phyloP scores from a whole-genome alignment of 306 rosid genomes.

The Geum urbanum region DNA sequence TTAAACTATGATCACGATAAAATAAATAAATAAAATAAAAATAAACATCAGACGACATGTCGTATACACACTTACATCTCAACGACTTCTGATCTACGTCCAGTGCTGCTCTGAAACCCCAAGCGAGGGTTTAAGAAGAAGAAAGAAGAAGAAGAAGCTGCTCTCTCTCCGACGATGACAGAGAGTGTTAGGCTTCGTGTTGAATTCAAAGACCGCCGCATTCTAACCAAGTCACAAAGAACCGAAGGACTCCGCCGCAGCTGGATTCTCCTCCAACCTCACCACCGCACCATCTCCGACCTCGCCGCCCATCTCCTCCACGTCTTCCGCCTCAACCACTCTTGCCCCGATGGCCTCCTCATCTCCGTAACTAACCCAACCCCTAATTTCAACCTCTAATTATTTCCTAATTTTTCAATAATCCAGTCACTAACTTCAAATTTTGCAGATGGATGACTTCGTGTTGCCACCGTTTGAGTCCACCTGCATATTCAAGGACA shows the following conservation, averaged over 20 bases:
- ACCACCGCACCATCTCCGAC: constrained; percentile 62
- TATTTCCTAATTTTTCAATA: not conserved
- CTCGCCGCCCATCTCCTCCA: constrained; percentile 45
- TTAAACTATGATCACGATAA: too few relatives aligned
- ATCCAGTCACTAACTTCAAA: too few relatives aligned
- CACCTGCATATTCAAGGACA: constrained; percentile 71
- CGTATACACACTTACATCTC: too few relatives aligned
- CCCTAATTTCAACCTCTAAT: not conserved
- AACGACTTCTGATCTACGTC: too few relatives aligned
- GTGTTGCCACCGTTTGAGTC: constrained; percentile 90
- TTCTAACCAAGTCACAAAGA: constrained; percentile 52
- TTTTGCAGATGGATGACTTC: constrained; percentile 82
- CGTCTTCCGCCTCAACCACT: constrained; percentile 51
- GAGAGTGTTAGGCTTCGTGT: constrained; percentile 64
- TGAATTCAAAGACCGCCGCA: constrained; percentile 44
- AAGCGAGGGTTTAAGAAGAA: constrained; percentile 17
- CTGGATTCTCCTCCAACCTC: constrained; percentile 79
- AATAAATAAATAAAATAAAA: too few relatives aligned
- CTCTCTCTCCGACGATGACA: constrained; percentile 21
- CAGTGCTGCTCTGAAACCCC: constrained; percentile 10
- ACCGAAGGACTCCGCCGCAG: constrained; percentile 57
- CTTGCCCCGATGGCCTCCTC: constrained; percentile 66
- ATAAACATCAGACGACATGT: too few relatives aligned
- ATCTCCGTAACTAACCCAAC: constrained; percentile 46
- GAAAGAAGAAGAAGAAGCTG: constrained; percentile 2